These are phyloP conservation scores for Fusarium sp. DNA, from an alignment of 2,329 filamentous ascomycete genomes.

Conservation along the genomic window DNA sequence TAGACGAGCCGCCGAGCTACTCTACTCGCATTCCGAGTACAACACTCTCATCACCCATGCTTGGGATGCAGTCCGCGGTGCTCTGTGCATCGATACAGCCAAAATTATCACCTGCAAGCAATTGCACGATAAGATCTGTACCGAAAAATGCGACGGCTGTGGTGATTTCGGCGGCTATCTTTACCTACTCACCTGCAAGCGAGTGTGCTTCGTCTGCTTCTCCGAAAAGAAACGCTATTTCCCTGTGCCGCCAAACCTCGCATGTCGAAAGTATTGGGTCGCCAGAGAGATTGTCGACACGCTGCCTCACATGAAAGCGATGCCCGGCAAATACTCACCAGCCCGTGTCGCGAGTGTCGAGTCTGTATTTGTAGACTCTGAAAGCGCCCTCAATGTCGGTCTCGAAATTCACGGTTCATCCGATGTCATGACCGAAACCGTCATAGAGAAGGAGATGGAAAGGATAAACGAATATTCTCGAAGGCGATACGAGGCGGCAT, in stretches of 20 bases:
- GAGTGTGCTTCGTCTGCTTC: slow-evolving; percentile 13
- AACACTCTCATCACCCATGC: slow-evolving; percentile 6
- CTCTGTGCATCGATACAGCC: not conserved
- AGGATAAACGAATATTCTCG: not conserved
- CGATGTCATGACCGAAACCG: not conserved
- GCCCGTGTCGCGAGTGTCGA: not conserved
- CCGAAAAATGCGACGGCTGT: slow-evolving; percentile 4
- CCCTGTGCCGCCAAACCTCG: not conserved
- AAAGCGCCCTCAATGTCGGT: not conserved
- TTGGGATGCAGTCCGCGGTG: slow-evolving; percentile 1
- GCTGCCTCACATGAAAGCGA: not conserved
- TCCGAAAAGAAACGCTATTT: not conserved
- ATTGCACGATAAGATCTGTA: slow-evolving; percentile 5
- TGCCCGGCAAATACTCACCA: not conserved
- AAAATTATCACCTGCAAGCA: not conserved
- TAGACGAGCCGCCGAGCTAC: slow-evolving; percentile 6
- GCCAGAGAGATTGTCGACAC: not conserved
- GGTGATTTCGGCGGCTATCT: slow-evolving; percentile 19
- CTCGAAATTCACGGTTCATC: not conserved
- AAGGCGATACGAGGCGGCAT: not conserved
- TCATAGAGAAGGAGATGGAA: not conserved
- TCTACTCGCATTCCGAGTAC: not conserved
- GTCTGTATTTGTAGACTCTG: slow-evolving; percentile 3
- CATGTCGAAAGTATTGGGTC: slow-evolving; percentile 1
- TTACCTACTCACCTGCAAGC: slow-evolving; percentile 15